Base-by-base conservation (phyloP, 2,329 filamentous ascomycete species). In the Ambrosiella beaveri region DNA sequence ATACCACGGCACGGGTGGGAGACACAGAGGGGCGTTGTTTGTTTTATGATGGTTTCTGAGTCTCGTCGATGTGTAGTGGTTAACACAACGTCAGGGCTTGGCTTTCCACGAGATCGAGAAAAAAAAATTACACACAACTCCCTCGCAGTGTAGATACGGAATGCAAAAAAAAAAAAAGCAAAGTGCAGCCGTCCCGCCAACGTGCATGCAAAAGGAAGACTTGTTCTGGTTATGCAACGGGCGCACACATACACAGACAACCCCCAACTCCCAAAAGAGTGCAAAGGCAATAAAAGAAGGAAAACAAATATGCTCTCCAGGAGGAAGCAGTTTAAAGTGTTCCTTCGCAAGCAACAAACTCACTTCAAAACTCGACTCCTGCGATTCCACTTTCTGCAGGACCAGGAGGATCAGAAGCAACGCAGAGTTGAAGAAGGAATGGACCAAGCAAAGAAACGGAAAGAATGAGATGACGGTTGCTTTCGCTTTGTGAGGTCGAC, bases 331-430 rank as follows among this genome's bases (percentile, higher is more conserved):
- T 11, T 41, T 41, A 27, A 27, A 27, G 27, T 27, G 27, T 27
- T 27, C 27, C 27, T 27, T 27, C 5, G 27, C 27, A 27, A 27
- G 27, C 3, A 27, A 27, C 27, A 27, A 27, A 27, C 27, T 27
- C 27, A 27, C 27, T 27, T 53, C 51, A 19, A 53, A 53, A n/a
- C 13, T 53, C 35, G 51, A n/a, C 27, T 17, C 51, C n/a, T 38
- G 51, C 37, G 51, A 12, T 36, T 53, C 17, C 17, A 15, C 35
- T 36, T 53, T 53, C 15, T 37, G 51, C 38, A 39, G 15, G 36
- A 15, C 35, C 52, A 54, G 52, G 36, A 54, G 38, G 52, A 54
- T 41, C 52, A 54, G 27, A 51, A 51, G 15, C 35, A 51, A 35
- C 49, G 15, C 49, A 27, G 49, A 51, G 49, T 51, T 27, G 8